Percentiles rank a stretch among this genome's conserved stretches.
These are phyloP conservation scores for Pseudogymnoascus verrucosus DNA, from an alignment of 2,329 filamentous ascomycete genomes.

Conservation along the genomic window DNA sequence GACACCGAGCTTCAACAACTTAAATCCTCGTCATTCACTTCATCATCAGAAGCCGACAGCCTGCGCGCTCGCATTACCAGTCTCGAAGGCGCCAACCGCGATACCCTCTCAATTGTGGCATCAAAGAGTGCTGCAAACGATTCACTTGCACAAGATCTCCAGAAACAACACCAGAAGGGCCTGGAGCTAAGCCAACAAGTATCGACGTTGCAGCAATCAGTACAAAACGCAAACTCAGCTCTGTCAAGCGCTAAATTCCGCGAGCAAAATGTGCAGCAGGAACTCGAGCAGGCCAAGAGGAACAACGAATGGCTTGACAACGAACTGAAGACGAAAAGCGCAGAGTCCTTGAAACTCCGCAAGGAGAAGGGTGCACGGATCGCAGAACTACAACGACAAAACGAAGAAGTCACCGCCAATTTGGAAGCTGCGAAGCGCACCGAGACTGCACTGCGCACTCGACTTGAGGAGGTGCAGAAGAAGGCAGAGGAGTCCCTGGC, in stretches of 20 bases:
- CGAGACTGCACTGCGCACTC: slow-evolving; percentile 71
- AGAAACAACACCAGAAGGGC: slow-evolving; percentile 81
- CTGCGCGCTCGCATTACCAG: slow-evolving; percentile 77
- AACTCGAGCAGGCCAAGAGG: slow-evolving; percentile 78
- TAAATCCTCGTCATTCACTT: slow-evolving; percentile 66
- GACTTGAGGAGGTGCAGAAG: slow-evolving; percentile 73
- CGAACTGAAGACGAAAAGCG: slow-evolving; percentile 82
- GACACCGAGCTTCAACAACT: slow-evolving; percentile 76
- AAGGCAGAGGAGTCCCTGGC: slow-evolving; percentile 79
- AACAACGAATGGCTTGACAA: slow-evolving; percentile 91
- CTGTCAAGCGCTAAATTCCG: slow-evolving; percentile 79
- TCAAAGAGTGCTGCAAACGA: slow-evolving; percentile 84
- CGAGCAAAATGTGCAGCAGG: slow-evolving; percentile 82
- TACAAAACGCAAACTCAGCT: slow-evolving; percentile 73
- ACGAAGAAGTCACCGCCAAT: slow-evolving; percentile 73
- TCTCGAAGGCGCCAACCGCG: slow-evolving; percentile 85
- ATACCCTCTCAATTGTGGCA: slow-evolving; percentile 81
- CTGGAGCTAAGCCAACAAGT: slow-evolving; percentile 78
- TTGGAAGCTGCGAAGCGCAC: slow-evolving; percentile 71
- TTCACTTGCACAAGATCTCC: slow-evolving; percentile 75
- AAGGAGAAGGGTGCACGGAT: slow-evolving; percentile 93
- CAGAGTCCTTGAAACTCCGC: slow-evolving; percentile 79
- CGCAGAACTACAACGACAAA: slow-evolving; percentile 76
- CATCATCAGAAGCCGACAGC: slow-evolving; percentile 65
- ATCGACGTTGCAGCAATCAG: slow-evolving; percentile 69